phyloP scores from a whole-genome alignment of 2,329 filamentous ascomycete genomes.

The Davidsoniella virescens region DNA sequence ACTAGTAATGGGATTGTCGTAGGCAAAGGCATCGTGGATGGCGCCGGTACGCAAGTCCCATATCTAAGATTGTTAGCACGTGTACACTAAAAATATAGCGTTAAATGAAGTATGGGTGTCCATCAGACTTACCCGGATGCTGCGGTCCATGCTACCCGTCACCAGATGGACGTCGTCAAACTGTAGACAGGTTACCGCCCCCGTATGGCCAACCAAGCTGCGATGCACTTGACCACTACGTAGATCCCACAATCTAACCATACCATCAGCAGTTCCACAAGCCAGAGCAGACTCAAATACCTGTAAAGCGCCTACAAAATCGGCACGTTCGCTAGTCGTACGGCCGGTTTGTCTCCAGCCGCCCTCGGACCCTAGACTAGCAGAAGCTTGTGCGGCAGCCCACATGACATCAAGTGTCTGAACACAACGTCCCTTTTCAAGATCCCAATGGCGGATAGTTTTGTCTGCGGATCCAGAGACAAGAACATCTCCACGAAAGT shows the following conservation, averaged over 20 bases:
- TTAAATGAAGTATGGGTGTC: not conserved
- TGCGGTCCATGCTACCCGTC: constrained; percentile 81
- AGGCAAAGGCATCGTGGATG: constrained; percentile 90
- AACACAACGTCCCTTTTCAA: constrained; percentile 91
- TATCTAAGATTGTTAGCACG: constrained; percentile 42
- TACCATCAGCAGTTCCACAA: constrained; percentile 91
- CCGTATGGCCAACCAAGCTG: constrained; percentile 88
- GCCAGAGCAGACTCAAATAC: constrained; percentile 92
- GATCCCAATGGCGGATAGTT: constrained; percentile 92
- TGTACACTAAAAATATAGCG: not conserved
- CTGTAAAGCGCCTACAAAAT: constrained; percentile 89
- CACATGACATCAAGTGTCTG: constrained; percentile 96
- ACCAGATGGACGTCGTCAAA: constrained; percentile 94
- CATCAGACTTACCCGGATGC: constrained; percentile 63
- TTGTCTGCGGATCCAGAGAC: constrained; percentile 96
- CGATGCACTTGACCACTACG: constrained; percentile 93
- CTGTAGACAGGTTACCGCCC: constrained; percentile 81
- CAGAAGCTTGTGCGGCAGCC: constrained; percentile 82
- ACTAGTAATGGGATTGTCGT: constrained; percentile 77
- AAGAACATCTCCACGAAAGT: constrained; percentile 76
- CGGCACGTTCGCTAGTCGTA: constrained; percentile 38
- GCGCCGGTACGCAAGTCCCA: constrained; percentile 96
- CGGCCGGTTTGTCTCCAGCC: constrained; percentile 61
- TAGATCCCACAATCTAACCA: constrained; percentile 94
- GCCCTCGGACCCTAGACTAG: constrained; percentile 44